Percentiles rank a stretch among this genome's conserved stretches.
Evolutionary conservation across 805 yeast species (phyloP).

Genomic region (Wickerhamiella lipophila): DNA sequence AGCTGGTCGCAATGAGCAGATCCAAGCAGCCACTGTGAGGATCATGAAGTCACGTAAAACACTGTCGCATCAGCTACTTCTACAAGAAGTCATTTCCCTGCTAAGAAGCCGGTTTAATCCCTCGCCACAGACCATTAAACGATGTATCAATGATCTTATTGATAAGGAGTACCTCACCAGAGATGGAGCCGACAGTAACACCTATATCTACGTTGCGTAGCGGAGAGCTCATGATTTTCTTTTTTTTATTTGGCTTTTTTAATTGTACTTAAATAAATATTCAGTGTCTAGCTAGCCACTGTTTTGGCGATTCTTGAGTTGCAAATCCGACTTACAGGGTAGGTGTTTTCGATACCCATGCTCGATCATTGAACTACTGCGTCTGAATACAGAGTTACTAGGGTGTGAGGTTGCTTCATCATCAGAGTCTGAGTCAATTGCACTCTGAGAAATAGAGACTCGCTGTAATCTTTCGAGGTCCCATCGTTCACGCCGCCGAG

Average conservation of each 20-base stretch:
- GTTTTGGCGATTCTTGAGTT: not conserved
- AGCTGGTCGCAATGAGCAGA: conserved; percentile 66
- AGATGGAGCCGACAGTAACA: conserved; percentile 33
- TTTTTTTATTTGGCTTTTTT: no score
- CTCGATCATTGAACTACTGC: conserved; percentile 1
- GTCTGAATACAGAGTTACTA: not conserved
- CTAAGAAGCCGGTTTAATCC: conserved; percentile 73
- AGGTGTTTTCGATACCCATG: not conserved
- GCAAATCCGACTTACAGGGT: conserved; percentile 1
- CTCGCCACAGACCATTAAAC: conserved; percentile 68
- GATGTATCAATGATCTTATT: conserved; percentile 70
- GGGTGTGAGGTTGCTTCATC: not conserved
- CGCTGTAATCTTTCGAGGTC: conserved; percentile 6
- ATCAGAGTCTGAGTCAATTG: conserved; percentile 3
- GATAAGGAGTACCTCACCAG: conserved; percentile 77
- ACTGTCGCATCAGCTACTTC: conserved; percentile 61
- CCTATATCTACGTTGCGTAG: conserved; percentile 18
- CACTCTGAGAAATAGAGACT: not conserved
- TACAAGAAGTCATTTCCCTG: conserved; percentile 76
- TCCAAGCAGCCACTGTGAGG: conserved; percentile 87
- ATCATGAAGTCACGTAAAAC: conserved; percentile 88
- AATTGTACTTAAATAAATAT: not conserved
- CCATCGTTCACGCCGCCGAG: conserved; percentile 5
- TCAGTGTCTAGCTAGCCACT: not conserved
- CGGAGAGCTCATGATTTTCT: no score